phyloP scores from a whole-genome alignment of 2,329 filamentous ascomycete genomes.

The Stemphylium beticola region DNA sequence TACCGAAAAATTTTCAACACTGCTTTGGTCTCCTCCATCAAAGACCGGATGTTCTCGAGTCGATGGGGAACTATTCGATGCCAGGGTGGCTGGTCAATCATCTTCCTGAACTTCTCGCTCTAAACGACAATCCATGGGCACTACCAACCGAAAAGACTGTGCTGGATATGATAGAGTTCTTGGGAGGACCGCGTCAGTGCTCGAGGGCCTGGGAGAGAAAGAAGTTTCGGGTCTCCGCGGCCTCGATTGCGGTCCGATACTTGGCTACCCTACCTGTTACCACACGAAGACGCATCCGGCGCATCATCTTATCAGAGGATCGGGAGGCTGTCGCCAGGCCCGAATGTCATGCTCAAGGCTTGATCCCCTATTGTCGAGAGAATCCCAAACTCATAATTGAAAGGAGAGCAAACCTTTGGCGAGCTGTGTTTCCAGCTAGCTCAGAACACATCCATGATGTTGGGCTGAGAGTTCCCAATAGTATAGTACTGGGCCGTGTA shows the following conservation, averaged over 20 bases:
- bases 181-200: not conserved
- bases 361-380: conserved; percentile 9
- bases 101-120: no score
- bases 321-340: not conserved
- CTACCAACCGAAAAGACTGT: no score
- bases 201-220: not conserved
- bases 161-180: not conserved
- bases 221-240: not conserved
- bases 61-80: no score
- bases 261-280: not conserved
- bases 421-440: not conserved
- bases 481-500: not conserved
- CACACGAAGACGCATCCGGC: not conserved
- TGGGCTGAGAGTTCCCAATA: not conserved
- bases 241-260: not conserved
- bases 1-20: no score
- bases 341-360: conserved; percentile 9
- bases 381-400: conserved; percentile 8
- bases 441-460: not conserved
- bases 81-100: no score
- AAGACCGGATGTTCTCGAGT: no score
- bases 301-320: not conserved
- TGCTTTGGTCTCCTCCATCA: no score
- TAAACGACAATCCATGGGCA: no score
- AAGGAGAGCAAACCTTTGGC: conserved; percentile 4